A percentile compares a stretch with the other conserved stretches of the same genome.
These are phyloP conservation scores for Neoboletus brunneissimus DNA, from an alignment of 768 basidiomycete genomes.

Conservation along the genomic window DNA sequence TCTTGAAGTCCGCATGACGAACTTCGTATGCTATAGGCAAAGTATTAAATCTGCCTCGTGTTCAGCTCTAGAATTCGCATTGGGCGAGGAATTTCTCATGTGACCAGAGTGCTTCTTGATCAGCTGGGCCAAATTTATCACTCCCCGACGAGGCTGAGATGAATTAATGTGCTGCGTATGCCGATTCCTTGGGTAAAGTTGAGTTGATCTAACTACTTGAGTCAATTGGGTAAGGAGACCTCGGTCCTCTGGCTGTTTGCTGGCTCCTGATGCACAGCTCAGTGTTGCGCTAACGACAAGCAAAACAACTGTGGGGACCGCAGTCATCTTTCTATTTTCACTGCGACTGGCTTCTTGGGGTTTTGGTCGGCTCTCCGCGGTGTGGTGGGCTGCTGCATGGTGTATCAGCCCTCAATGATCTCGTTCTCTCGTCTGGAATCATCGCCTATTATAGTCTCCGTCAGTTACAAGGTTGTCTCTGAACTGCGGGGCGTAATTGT, in stretches of 20 bases:
- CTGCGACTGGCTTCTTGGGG: slow-evolving; percentile 14
- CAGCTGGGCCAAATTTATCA: slow-evolving; percentile 6
- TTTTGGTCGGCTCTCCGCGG: slow-evolving; percentile 26
- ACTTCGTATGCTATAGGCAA: slow-evolving; percentile 5
- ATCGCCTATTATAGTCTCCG: slow-evolving; percentile 3
- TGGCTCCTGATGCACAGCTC: slow-evolving; percentile 10
- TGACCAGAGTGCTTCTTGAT: neutral
- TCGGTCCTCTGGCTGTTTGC: neutral
- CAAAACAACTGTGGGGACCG: neutral
- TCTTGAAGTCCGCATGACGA: slow-evolving; percentile 12
- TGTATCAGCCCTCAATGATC: neutral
- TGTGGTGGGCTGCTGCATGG: slow-evolving; percentile 2
- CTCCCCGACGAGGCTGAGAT: neutral
- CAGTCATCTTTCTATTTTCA: slow-evolving; percentile 14
- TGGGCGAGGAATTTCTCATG: slow-evolving; percentile 1
- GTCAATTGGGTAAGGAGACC: neutral
- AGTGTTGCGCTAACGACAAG: slow-evolving; percentile 10
- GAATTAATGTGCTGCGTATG: neutral
- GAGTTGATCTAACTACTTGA: neutral
- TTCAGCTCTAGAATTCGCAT: slow-evolving; percentile 5
- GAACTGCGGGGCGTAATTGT: neutral
- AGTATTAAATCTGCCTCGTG: slow-evolving; percentile 17
- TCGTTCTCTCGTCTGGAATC: slow-evolving; percentile 10
- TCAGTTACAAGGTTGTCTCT: neutral
- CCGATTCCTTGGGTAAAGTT: neutral